These are phyloP conservation scores for Umbelopsis isabellina DNA, from an alignment of 192 early-diverging fungal species.

Conservation along the genomic window DNA sequence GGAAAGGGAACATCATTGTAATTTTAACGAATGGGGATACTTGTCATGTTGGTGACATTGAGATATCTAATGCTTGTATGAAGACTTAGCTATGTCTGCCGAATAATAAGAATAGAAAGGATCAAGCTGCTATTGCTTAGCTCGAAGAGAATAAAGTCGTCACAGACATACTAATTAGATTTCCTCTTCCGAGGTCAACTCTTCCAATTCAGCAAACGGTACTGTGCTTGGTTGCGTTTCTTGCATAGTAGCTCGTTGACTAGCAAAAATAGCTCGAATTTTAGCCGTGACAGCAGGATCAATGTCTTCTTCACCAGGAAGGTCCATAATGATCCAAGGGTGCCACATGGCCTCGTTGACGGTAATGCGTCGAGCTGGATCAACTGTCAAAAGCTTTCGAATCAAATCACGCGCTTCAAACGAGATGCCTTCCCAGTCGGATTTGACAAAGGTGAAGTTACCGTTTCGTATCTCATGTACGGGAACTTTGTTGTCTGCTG, in stretches of 20 bases:
- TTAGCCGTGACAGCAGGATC: constrained; percentile 8
- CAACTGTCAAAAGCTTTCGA: constrained; percentile 56
- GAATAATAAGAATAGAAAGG: too few species aligned
- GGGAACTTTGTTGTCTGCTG: constrained; percentile 35
- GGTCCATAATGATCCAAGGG: not conserved
- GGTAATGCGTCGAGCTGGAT: constrained; percentile 53
- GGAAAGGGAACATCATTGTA: too few species aligned
- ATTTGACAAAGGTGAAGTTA: constrained; percentile 74
- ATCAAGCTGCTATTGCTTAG: not conserved
- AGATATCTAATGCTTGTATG: too few species aligned
- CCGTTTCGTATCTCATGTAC: constrained; percentile 71
- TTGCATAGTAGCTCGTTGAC: constrained; percentile 6
- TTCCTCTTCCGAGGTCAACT: constrained; percentile 8
- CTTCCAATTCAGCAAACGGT: constrained; percentile 9
- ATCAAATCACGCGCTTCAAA: constrained; percentile 66
- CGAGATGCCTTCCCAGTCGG: constrained; percentile 81
- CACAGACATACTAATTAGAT: not conserved
- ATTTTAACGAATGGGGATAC: too few species aligned
- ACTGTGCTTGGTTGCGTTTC: constrained; percentile 5
- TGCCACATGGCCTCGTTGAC: constrained; percentile 33
- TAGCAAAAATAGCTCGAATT: constrained; percentile 10
- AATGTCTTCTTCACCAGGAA: constrained; percentile 12
- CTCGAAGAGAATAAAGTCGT: not conserved
- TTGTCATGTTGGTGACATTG: too few species aligned
- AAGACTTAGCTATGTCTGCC: too few species aligned